phyloP scores from a whole-genome alignment of 75 land plant species.

The Cryptomeria japonica region DNA sequence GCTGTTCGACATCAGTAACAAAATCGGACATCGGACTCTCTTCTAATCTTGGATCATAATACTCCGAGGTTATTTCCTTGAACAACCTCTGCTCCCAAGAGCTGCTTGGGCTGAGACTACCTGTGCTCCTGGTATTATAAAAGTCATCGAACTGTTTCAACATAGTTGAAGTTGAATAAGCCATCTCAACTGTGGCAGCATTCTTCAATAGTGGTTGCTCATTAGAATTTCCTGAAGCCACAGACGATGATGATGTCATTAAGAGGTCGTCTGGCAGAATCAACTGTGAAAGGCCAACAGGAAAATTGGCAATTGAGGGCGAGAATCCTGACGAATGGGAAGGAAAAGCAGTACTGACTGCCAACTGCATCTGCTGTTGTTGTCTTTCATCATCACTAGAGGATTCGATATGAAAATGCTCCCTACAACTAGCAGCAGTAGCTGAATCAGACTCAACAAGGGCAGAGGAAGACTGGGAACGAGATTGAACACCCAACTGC shows the following conservation, averaged over 20 bases:
- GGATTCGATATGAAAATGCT: neutral
- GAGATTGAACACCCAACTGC: neutral
- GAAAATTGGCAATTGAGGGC: slow-evolving; percentile 8
- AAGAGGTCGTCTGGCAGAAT: slow-evolving; percentile 2
- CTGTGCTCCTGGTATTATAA: neutral
- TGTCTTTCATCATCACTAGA: neutral
- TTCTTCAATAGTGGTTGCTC: neutral
- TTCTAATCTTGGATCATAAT: neutral
- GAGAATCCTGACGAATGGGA: slow-evolving; percentile 11
- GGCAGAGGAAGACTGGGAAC: neutral
- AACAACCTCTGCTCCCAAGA: neutral
- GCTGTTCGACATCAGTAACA: neutral
- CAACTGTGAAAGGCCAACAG: neutral
- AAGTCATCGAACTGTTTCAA: neutral
- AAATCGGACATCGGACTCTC: neutral
- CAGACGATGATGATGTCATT: neutral
- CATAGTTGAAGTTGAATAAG: neutral
- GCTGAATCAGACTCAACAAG: slow-evolving; percentile 4
- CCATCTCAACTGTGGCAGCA: neutral
- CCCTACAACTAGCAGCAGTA: neutral
- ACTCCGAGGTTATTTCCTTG: neutral
- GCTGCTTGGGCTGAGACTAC: slow-evolving; percentile 8
- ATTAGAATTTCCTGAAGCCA: neutral
- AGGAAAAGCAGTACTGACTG: neutral
- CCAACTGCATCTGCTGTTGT: neutral